Evolutionary conservation across 129 eudicot genomes (phyloP), one percentile per base, ranked within the genome.

Genomic region (Kitagawia praeruptora): DNA sequence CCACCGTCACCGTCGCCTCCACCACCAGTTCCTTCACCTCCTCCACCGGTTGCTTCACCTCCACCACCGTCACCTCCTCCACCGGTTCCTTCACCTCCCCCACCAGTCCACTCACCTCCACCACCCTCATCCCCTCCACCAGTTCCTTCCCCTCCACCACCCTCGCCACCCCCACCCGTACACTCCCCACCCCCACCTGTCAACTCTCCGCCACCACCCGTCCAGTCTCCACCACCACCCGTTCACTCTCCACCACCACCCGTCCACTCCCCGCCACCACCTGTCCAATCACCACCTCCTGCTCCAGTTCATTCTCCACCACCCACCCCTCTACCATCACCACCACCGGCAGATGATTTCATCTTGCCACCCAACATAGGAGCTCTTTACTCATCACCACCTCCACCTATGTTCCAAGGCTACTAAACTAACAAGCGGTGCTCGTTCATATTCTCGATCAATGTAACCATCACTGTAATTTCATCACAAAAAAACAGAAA

Each of bases 401-500:
- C 86, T 11, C 92, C 94, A 37, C 96, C 88, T 45, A 80, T 81
- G 78, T 81, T 85, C 84, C 87, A 70, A 28, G 88, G 97, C 70
- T 86, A 82, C 63, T 87, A 87, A 89, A 69, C 80, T 47, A 67
- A 14, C 42, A 63, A 78, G 63, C 76, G 64, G 77, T 75, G 21
- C 25, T 48, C 39, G 70, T 25, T 81, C 70, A 67, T 42, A 70
- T 78, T 76, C 42, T 67, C 15, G 53, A 34, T 74, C 34, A 76
- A 70, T 42, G 76, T 82, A 76, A 47, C 78, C 1, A 13, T 75
- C 82, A 76, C 71, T 77, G 80, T 76, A 77, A 77, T 61, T 78
- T 79, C 79, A 14, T n/a, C 10, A 27, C 46, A 37, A 58, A 21
- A 23, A 2, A 44, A 42, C 47, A 44, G 28, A 78, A 51, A 23